These are phyloP conservation scores for Coemansia asiatica DNA, from an alignment of 192 early-diverging fungal species.

Conservation along the genomic window DNA sequence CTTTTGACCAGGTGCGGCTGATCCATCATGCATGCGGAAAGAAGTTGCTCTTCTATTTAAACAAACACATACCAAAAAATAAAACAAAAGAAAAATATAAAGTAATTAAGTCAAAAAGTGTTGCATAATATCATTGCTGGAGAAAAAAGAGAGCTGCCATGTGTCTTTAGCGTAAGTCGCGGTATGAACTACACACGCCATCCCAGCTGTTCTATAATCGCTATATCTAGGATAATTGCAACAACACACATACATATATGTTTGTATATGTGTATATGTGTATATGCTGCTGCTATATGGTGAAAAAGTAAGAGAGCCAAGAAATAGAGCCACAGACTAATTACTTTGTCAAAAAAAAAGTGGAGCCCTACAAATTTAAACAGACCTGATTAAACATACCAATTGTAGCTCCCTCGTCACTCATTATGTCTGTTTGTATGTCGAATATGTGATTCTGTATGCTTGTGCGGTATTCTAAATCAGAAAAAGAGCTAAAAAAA, in stretches of 20 bases:
- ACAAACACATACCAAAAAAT: not conserved
- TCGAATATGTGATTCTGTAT: not conserved
- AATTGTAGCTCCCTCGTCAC: conserved; percentile 26
- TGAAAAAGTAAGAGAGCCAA: not conserved
- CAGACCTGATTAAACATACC: conserved; percentile 3
- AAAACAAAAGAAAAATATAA: not conserved
- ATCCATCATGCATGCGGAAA: conserved; percentile 71
- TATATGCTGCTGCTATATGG: not conserved
- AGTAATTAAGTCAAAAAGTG: too few species aligned
- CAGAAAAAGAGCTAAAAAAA: not conserved
- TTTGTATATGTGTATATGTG: not conserved
- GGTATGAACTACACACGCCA: too few species aligned
- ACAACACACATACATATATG: too few species aligned
- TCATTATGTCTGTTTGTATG: conserved; percentile 12
- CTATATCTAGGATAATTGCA: not conserved
- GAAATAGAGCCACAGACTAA: not conserved
- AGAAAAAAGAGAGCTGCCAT: too few species aligned
- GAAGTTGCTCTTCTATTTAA: conserved; percentile 64
- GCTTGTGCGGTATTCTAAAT: not conserved
- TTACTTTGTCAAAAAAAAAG: not conserved
- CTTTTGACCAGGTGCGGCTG: conserved; percentile 65
- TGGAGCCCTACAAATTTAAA: not conserved
- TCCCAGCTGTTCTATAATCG: too few species aligned
- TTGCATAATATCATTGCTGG: too few species aligned
- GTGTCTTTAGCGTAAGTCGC: too few species aligned